Evolutionary conservation across 495 filamentous ascomycete species (phyloP), one percentile per base, ranked within the genome.

Genomic region (Tuber borchii): DNA sequence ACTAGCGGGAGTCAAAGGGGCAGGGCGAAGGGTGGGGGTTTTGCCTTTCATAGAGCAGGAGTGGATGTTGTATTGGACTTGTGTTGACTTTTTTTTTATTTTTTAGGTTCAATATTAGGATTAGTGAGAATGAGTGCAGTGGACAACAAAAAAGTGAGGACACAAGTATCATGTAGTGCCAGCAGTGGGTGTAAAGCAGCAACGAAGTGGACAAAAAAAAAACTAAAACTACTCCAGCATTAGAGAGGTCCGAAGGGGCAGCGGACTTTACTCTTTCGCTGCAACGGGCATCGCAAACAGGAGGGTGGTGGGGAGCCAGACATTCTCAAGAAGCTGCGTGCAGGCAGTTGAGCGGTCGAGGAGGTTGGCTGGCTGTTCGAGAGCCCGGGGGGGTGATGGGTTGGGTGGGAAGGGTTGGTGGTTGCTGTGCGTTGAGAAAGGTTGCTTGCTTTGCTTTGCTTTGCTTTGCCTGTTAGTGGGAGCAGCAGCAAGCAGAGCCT

Each of bases 1-100:
- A 51, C 77, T 75, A 79, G 73, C 73, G 76, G 76, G 73, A 71
- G 72, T 65, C 76, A 74, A 79, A 79, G 77, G 77, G 77, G 78
- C 72, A 79, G 78, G 73, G 76, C 69, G 40, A 69, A 37, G 69
- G 51, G 65, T 69, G 69, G 73, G 56, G 56, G 56, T 65, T 65
- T 31, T 65, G 56, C 56, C 10, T 65, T 61, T 65, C 56, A 31
- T 16, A 0, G n/a, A 65, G 56, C 56, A 65, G 56, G 56, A 65
- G 56, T 65, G n/a, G n/a, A 31, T 31, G 31, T 31, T 65, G n/a
- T 31, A 65, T 31, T 14, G 51, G 51, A 61, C 51, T 61, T 65
- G 56, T 10, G 56, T 65, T 65, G 56, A 31, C n/a, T 31, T 65
- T 26, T 31, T 61, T 61, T 65, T 61, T 42, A 5, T 42, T 42